phyloP scores from a whole-genome alignment of 371 early-diverging fungal genomes.

The Lichtheimia hyalospora region DNA sequence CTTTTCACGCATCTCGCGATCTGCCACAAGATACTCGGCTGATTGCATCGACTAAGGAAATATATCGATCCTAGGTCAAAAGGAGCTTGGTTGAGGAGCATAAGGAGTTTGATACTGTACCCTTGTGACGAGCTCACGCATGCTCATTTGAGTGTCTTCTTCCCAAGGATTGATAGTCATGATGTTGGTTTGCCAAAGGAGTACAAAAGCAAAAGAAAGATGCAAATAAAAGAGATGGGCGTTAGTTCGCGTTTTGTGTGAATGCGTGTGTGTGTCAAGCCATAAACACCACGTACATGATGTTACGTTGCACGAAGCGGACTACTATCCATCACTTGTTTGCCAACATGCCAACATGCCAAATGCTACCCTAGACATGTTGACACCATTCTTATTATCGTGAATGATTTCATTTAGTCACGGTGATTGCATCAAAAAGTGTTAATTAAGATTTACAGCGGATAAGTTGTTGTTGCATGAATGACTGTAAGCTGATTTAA shows the following conservation, averaged over 20 bases:
- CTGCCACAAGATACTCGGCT: constrained; percentile 9
- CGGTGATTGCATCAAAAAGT: no score
- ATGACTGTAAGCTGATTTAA: no score
- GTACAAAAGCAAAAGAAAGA: constrained; percentile 2
- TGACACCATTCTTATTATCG: no score
- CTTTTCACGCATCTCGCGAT: constrained; percentile 9
- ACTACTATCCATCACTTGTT: not conserved
- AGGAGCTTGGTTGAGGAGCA: not conserved
- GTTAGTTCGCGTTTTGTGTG: not conserved
- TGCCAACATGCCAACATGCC: no score
- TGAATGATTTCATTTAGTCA: no score
- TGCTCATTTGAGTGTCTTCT: constrained; percentile 13
- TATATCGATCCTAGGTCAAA: not conserved
- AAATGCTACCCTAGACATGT: no score
- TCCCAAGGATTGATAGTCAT: constrained; percentile 14
- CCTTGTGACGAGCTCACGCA: constrained; percentile 12
- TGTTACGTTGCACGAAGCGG: constrained; percentile 6
- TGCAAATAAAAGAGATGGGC: not conserved
- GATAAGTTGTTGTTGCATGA: no score
- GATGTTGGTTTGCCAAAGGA: not conserved
- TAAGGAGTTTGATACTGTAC: not conserved
- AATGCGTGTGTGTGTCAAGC: not conserved
- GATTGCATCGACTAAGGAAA: constrained; percentile 17
- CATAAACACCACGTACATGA: not conserved
- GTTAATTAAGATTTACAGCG: no score